Conservation (phyloP, 1,284 basidiomycete genomes). For the Cryptococcus jaspeensis region DNA sequence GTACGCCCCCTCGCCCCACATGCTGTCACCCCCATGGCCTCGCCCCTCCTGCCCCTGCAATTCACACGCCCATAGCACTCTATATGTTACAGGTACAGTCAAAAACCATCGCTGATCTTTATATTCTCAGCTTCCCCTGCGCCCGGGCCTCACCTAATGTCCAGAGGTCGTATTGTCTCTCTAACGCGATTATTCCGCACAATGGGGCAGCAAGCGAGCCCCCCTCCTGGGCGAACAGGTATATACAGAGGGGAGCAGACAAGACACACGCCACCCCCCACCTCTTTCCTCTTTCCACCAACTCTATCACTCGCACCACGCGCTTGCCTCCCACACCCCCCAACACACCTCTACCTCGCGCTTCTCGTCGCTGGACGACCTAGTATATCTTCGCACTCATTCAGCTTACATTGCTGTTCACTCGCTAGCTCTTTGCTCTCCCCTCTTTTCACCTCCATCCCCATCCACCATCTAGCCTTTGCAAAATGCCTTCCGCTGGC, state of each 20-base stretch:
- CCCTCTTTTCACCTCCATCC: background rate
- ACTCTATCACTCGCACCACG: too few relatives aligned
- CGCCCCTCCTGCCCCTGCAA: too few relatives aligned
- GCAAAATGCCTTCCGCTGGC: slow-evolving; percentile 9
- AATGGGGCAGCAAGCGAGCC: background rate
- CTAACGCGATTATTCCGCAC: background rate
- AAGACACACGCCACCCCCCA: background rate
- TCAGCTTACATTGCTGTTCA: background rate
- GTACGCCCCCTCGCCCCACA: too few relatives aligned
- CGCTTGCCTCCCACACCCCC: background rate
- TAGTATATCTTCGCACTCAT: background rate
- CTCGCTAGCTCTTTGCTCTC: background rate
- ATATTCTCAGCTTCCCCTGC: too few relatives aligned
- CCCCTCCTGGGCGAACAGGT: background rate
- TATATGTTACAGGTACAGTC: slow-evolving; percentile 9
- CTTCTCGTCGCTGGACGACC: slow-evolving; percentile 3
- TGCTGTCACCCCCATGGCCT: too few relatives aligned
- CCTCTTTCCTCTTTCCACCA: background rate
- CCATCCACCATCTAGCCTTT: background rate
- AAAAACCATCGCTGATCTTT: background rate
- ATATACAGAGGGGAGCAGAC: background rate
- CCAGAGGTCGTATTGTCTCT: slow-evolving; percentile 10
- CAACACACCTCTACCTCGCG: background rate
- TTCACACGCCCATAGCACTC: background rate
- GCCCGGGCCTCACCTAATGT: background rate